These are phyloP conservation scores for Melampsora occidentalis DNA, from an alignment of 1,284 basidiomycete genomes.

Conservation along the genomic window DNA sequence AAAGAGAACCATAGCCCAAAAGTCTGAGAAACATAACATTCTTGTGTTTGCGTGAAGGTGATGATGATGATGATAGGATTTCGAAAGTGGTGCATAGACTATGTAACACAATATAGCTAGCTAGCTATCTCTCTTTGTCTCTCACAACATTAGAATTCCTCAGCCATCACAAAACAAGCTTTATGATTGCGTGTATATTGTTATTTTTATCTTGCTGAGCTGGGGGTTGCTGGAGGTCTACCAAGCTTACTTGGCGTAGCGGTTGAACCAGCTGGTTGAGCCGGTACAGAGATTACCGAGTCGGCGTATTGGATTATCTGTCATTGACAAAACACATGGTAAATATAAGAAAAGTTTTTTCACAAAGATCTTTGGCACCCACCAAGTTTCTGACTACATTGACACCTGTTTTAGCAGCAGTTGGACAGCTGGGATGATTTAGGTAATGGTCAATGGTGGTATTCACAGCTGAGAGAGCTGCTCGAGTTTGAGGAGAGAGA, in stretches of 20 bases:
- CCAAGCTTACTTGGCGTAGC: constrained; percentile 11
- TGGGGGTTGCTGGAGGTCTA: constrained; percentile 12
- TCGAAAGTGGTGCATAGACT: too few relatives aligned
- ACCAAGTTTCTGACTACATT: constrained; percentile 27
- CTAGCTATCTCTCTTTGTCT: too few relatives aligned
- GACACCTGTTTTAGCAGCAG: constrained; percentile 22
- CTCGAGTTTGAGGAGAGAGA: constrained; percentile 37
- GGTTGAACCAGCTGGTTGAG: constrained; percentile 27
- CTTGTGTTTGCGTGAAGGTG: too few relatives aligned
- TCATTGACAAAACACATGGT: too few relatives aligned
- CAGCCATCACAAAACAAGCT: too few relatives aligned
- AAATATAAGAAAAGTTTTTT: background rate
- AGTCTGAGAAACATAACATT: too few relatives aligned
- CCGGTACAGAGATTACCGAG: constrained; percentile 30
- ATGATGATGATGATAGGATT: too few relatives aligned
- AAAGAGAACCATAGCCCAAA: too few relatives aligned
- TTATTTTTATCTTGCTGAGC: constrained; percentile 10
- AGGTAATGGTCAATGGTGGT: constrained; percentile 29
- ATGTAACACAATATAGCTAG: too few relatives aligned
- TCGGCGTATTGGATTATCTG: constrained; percentile 42
- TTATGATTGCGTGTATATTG: too few relatives aligned
- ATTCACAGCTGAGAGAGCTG: constrained; percentile 31
- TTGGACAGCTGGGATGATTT: constrained; percentile 41
- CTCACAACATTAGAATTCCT: too few relatives aligned
- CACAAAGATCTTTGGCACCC: background rate